Evolutionary conservation across 768 basidiomycete species (phyloP).

Genomic region (Sutorius australiensis): DNA sequence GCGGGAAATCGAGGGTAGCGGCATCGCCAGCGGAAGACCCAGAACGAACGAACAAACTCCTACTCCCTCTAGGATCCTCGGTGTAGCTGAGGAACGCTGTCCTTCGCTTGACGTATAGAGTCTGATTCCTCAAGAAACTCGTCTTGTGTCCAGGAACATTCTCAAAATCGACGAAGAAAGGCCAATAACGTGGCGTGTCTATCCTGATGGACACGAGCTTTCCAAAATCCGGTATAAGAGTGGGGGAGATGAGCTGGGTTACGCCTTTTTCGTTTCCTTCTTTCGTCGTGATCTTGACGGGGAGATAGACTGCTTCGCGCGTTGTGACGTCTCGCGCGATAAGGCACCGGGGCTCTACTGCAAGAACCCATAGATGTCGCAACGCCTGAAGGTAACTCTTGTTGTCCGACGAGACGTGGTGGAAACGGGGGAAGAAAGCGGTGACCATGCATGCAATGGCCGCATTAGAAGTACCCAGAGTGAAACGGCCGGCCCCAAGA

Average conservation of each 20-base stretch:
- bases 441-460: slow-evolving; percentile 87
- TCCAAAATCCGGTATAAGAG: slow-evolving; percentile 86
- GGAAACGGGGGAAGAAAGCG: slow-evolving; percentile 90
- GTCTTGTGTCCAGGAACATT: slow-evolving; percentile 63
- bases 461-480: slow-evolving; percentile 86
- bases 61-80: slow-evolving; percentile 90
- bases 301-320: slow-evolving; percentile 85
- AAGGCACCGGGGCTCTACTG: slow-evolving; percentile 90
- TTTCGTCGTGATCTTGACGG: slow-evolving; percentile 78
- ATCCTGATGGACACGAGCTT: slow-evolving; percentile 77
- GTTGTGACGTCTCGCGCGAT: slow-evolving; percentile 92
- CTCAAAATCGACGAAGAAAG: slow-evolving; percentile 78
- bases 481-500: slow-evolving; percentile 89
- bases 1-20: slow-evolving; percentile 82
- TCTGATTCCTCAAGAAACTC: slow-evolving; percentile 70
- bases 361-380: slow-evolving; percentile 94
- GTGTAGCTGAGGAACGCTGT: slow-evolving; percentile 92
- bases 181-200: slow-evolving; percentile 95
- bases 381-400: slow-evolving; percentile 88
- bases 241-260: slow-evolving; percentile 85
- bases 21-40: slow-evolving; percentile 82
- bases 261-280: slow-evolving; percentile 62
- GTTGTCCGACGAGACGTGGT: slow-evolving; percentile 78
- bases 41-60: slow-evolving; percentile 85
- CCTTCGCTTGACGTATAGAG: slow-evolving; percentile 86